Evolutionary conservation across 352 stramenopile species (phyloP).

Genomic region (Albugo laibachii): DNA sequence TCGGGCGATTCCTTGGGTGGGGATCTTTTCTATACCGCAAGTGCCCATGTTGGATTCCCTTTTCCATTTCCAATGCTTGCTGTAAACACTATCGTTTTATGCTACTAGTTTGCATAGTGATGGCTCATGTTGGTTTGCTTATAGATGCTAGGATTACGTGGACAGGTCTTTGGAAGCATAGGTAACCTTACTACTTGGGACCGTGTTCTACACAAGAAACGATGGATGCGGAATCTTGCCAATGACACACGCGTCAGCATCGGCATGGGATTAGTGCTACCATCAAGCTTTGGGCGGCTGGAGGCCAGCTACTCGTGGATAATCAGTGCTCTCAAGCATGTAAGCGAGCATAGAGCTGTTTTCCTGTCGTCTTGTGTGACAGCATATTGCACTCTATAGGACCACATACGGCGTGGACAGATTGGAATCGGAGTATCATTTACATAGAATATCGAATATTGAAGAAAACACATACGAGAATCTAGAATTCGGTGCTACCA

Average conservation of each 20-base stretch:
- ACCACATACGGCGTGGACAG: no score
- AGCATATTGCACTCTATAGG: no score
- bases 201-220: slow-evolving; percentile 58
- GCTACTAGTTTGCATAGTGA: no score
- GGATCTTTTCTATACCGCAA: slow-evolving; percentile 75
- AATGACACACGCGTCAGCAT: slow-evolving; percentile 75
- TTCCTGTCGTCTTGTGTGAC: no score
- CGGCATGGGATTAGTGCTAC: slow-evolving; percentile 74
- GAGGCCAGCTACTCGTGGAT: slow-evolving; percentile 87
- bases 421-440: no score
- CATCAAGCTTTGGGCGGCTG: slow-evolving; percentile 67
- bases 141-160: slow-evolving; percentile 29
- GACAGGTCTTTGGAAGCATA: slow-evolving; percentile 79
- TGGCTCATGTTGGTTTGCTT: no score
- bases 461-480: no score
- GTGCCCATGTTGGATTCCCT: slow-evolving; percentile 71
- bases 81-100: neutral
- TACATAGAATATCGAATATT: no score
- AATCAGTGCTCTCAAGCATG: slow-evolving; percentile 47
- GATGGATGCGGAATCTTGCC: slow-evolving; percentile 57
- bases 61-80: slow-evolving; percentile 19
- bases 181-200: slow-evolving; percentile 81
- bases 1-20: slow-evolving; percentile 75
- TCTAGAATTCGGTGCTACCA: no score
- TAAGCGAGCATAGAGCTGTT: no score